Evolutionary conservation across 2,329 filamentous ascomycete species (phyloP), one percentile per base, ranked within the genome.

Genomic region (Fusarium gaditjirri): DNA sequence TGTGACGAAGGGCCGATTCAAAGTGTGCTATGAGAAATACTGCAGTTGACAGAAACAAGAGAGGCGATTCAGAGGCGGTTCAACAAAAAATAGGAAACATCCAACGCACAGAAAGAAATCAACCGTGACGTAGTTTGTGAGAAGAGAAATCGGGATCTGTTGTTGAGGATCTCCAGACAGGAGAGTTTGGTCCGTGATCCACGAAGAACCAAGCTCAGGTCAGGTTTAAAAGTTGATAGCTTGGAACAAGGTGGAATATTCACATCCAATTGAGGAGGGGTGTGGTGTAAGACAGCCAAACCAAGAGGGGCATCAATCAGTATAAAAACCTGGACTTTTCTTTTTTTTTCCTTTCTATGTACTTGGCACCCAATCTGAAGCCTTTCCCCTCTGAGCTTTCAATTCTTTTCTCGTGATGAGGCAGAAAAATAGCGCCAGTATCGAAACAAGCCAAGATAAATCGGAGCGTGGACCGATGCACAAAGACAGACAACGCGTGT

Each of bases 131-230:
- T 76, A 75, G 69, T 63, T 52, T 65, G 50, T 4, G 27, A 64
- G 61, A 56, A 61, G 61, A 67, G 54, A 16, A 71, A 61, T 59
- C 66, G 66, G 50, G 66, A 63, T 61, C 41, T 39, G 57, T 69
- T 56, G 65, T 54, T 70, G 61, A 65, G 44, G 49, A 72, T 55
- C 59, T 60, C 36, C n/a, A 71, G 39, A 65, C 60, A 74, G 75
- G 75, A 77, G 75, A 64, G 35, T 77, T 77, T 77, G 73, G 75
- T 77, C 75, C 75, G 75, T 63, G 68, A 65, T 70, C 64, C 60
- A 68, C 43, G 63, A 50, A 47, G 13, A 67, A 49, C 38, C 53
- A 60, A 69, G 50, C 38, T 50, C 60, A 55, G 50, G 53, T 47
- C 54, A 70, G 39, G 47, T 35, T 50, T 52, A 27, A 41, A 50